Conservation (phyloP, 495 filamentous ascomycete species). For the Cercophora newfieldiana region DNA sequence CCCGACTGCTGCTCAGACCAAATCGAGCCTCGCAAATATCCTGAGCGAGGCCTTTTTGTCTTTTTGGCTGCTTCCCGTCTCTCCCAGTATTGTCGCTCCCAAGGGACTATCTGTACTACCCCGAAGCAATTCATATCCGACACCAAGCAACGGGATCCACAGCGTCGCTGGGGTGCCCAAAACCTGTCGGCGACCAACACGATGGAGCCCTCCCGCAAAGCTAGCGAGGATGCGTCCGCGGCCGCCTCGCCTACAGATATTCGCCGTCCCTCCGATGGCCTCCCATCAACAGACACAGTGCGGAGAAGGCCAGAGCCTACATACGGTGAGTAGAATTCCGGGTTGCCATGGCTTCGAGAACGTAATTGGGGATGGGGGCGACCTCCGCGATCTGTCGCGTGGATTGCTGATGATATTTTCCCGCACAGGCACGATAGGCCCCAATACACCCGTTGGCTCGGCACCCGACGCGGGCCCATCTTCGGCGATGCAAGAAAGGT, state of each 20-base stretch:
- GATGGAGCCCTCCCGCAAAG: conserved; percentile 33
- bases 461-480: conserved; percentile 31
- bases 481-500: conserved; percentile 27
- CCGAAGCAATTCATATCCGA: background rate
- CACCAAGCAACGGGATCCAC: background rate
- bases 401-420: background rate
- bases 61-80: background rate
- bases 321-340: conserved; percentile 42
- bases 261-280: conserved; percentile 39
- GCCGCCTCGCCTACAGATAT: conserved; percentile 29
- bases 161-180: background rate
- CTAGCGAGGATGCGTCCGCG: background rate
- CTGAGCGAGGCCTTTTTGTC: background rate
- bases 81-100: background rate
- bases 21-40: background rate
- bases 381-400: background rate
- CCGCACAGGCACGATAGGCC: conserved; percentile 25
- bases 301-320: conserved; percentile 46
- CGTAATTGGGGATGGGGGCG: no score
- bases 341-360: no score
- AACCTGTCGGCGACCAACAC: conserved; percentile 46
- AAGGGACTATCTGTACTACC: background rate
- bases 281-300: conserved; percentile 50
- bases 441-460: background rate
- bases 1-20: background rate